Conservation (phyloP, 495 filamentous ascomycete species). For the Hypomontagnella submonticulosa region DNA sequence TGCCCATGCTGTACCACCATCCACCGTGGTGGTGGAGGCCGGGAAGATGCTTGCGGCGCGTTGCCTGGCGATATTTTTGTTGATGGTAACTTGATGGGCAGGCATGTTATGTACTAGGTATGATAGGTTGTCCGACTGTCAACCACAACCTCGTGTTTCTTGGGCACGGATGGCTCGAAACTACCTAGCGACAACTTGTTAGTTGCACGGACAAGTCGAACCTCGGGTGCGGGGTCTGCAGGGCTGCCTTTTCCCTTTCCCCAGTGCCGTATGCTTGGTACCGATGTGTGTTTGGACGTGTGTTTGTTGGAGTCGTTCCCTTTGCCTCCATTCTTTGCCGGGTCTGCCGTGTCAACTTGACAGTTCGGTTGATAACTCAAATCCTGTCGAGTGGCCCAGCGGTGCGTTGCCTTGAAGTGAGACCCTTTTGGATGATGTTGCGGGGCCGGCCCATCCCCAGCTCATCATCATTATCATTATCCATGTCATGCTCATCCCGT, state of each 20-base stretch:
- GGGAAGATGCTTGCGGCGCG: constrained; percentile 26
- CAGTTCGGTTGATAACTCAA: constrained; percentile 11
- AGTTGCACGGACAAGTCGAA: constrained; percentile 18
- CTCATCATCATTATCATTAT: not conserved
- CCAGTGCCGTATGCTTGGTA: constrained; percentile 37
- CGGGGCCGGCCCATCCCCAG: constrained; percentile 21
- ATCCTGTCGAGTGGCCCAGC: constrained; percentile 8
- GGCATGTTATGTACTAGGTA: no score
- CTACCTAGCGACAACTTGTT: constrained; percentile 3
- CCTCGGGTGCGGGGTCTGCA: constrained; percentile 37
- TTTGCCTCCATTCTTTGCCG: constrained; percentile 9
- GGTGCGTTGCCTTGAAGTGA: constrained; percentile 23
- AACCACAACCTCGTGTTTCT: constrained; percentile 10
- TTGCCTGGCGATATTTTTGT: constrained; percentile 29
- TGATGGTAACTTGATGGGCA: constrained; percentile 14
- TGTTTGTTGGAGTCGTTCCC: constrained; percentile 19
- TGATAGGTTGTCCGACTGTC: constrained; percentile 16
- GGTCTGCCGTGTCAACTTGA: constrained; percentile 21
- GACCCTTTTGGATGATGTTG: constrained; percentile 8
- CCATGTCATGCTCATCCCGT: not conserved
- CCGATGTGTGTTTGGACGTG: constrained; percentile 29
- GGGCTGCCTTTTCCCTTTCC: constrained; percentile 24
- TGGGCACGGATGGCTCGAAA: constrained; percentile 16
- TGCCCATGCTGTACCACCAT: constrained; percentile 36
- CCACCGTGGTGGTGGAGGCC: constrained; percentile 5